A percentile compares a stretch with the other conserved stretches of the same genome.
phyloP scores from a whole-genome alignment of 83 land plant species.

The Isoetes engelmannii region DNA sequence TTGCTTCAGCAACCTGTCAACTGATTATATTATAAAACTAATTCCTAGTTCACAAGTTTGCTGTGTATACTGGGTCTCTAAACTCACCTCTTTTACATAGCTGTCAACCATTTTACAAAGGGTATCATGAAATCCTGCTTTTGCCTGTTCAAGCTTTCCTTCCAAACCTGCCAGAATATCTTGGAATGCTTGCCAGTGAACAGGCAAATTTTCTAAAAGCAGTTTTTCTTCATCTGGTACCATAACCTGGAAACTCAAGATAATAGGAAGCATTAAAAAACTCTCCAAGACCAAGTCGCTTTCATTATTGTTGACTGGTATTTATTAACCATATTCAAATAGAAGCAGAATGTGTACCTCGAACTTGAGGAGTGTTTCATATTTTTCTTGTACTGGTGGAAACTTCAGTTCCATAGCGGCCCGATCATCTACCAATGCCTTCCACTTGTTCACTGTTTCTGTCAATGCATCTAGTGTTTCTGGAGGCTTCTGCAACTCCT shows the following conservation, averaged over 20 bases:
- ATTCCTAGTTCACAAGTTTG: not conserved
- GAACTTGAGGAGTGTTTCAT: conserved; percentile 24
- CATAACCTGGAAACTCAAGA: conserved; percentile 13
- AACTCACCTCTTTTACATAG: conserved; percentile 20
- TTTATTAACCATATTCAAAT: not conserved
- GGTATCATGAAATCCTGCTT: conserved; percentile 23
- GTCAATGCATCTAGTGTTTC: conserved; percentile 26
- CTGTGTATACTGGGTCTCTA: not conserved
- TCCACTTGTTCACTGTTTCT: conserved; percentile 26
- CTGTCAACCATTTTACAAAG: conserved; percentile 20
- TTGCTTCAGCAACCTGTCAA: conserved; percentile 22
- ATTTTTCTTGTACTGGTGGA: conserved; percentile 31
- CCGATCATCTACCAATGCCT: conserved; percentile 19
- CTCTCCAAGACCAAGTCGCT: not conserved
- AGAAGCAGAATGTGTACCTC: conserved; percentile 16
- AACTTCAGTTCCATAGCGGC: conserved; percentile 17
- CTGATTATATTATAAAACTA: not conserved
- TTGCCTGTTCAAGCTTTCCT: conserved; percentile 24
- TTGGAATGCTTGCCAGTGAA: conserved; percentile 24
- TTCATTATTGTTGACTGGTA: not conserved
- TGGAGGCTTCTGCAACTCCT: conserved; percentile 18
- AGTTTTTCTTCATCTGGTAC: conserved; percentile 19
- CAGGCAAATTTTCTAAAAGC: conserved; percentile 16
- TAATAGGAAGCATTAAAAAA: too few species aligned
- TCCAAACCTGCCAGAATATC: conserved; percentile 14